Percentiles rank a stretch among this genome's conserved stretches.
These are phyloP conservation scores for Exserohilum rostratum DNA, from an alignment of 2,329 filamentous ascomycete species.

Conservation along the genomic window DNA sequence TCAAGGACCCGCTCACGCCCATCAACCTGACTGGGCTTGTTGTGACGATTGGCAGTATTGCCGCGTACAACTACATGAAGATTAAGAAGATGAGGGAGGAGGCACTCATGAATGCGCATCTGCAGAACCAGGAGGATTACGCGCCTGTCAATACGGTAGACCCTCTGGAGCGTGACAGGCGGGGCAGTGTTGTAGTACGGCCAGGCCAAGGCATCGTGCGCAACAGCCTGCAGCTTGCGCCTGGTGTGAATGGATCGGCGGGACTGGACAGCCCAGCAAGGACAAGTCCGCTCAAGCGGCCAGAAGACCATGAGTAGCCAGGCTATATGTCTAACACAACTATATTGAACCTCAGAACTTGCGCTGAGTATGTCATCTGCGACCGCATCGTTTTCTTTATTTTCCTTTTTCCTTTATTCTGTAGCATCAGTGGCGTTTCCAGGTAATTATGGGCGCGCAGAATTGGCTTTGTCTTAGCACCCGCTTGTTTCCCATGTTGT, in stretches of 20 bases:
- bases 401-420: too few species aligned
- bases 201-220: conserved; percentile 41
- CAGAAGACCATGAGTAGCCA: conserved; percentile 52
- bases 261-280: conserved; percentile 36
- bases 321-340: neutral
- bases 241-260: conserved; percentile 23
- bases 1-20: conserved; percentile 83
- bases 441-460: neutral
- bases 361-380: too few species aligned
- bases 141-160: conserved; percentile 43
- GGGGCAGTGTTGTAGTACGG: conserved; percentile 20
- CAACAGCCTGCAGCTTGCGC: conserved; percentile 47
- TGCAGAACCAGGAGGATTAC: conserved; percentile 48
- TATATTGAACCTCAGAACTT: too few species aligned
- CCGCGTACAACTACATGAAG: conserved; percentile 92
- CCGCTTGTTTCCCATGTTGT: conserved; percentile 1
- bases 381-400: conserved; percentile 1
- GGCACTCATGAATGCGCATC: conserved; percentile 60
- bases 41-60: conserved; percentile 88
- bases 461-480: conserved; percentile 13
- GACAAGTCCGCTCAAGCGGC: conserved; percentile 53
- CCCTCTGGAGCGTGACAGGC: conserved; percentile 31
- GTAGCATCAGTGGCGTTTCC: conserved; percentile 22
- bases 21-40: conserved; percentile 87
- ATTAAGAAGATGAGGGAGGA: conserved; percentile 86